phyloP scores from a whole-genome alignment of 495 filamentous ascomycete genomes.

The Xylaria scruposa region DNA sequence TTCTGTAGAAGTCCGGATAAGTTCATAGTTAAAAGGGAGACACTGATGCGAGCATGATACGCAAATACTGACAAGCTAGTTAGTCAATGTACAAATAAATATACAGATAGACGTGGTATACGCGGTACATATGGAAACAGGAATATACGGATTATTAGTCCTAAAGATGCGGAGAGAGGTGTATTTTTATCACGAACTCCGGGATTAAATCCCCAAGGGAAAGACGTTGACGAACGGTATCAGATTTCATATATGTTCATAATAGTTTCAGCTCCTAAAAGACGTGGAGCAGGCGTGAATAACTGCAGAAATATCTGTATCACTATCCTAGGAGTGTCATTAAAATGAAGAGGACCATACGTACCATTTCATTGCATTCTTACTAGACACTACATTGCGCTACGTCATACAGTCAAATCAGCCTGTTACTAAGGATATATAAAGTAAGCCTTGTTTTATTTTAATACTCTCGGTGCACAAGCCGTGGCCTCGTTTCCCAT shows the following conservation, averaged over 20 bases:
- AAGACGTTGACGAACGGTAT: not conserved
- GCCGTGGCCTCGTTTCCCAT: not conserved
- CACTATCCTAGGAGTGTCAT: not conserved
- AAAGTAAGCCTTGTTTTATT: not conserved
- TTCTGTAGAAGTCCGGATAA: conserved; percentile 54
- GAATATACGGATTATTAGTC: not conserved
- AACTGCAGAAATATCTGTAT: too few relatives aligned
- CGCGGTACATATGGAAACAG: not conserved
- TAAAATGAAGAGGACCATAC: not conserved
- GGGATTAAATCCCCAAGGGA: not conserved
- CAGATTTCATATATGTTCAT: too few relatives aligned
- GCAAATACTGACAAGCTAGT: not conserved
- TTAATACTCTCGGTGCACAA: not conserved
- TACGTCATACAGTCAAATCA: not conserved
- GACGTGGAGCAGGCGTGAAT: too few relatives aligned
- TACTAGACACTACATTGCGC: not conserved
- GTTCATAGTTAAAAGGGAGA: conserved; percentile 13
- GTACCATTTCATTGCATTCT: not conserved
- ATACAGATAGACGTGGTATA: not conserved
- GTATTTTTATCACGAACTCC: not conserved
- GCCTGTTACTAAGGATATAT: not conserved
- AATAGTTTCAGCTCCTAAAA: too few relatives aligned
- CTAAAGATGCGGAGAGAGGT: not conserved
- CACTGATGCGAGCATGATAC: not conserved
- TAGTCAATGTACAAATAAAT: not conserved